phyloP scores from a whole-genome alignment of 176 grass and related monocot species.

The Alloteropsis semialata region DNA sequence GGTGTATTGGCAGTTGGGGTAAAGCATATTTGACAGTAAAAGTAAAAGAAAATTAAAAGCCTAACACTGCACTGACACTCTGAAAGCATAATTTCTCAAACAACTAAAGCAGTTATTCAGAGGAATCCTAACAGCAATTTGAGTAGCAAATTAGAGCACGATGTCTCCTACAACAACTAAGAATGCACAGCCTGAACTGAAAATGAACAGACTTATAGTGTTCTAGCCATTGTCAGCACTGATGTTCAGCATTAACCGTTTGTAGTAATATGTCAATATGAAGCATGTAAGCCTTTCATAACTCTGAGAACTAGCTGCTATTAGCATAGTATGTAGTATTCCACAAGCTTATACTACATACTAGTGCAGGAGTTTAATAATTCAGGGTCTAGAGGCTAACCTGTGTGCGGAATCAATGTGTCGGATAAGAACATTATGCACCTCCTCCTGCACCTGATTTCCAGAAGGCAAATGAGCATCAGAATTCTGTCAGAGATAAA shows the following conservation, averaged over 20 bases:
- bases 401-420: slow-evolving; percentile 51
- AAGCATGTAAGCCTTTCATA: background rate
- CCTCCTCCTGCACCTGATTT: slow-evolving; percentile 85
- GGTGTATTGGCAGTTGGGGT: background rate
- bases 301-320: background rate
- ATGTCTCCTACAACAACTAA: background rate
- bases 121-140: background rate
- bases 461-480: slow-evolving; percentile 4
- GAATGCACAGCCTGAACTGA: too few relatives aligned
- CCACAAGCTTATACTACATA: background rate
- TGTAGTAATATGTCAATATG: background rate
- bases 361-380: background rate
- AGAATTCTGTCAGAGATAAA: background rate
- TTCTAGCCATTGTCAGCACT: background rate
- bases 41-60: slow-evolving; percentile 13
- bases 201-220: background rate
- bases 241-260: background rate
- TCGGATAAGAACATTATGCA: slow-evolving; percentile 72
- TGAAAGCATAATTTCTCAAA: slow-evolving; percentile 12
- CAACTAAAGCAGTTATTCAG: background rate
- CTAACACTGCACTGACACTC: background rate
- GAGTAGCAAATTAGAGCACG: background rate
- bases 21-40: slow-evolving; percentile 22
- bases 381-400: slow-evolving; percentile 24
- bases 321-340: background rate